phyloP scores from a whole-genome alignment of 495 filamentous ascomycete genomes.

The Aspergillus ellipticus region DNA sequence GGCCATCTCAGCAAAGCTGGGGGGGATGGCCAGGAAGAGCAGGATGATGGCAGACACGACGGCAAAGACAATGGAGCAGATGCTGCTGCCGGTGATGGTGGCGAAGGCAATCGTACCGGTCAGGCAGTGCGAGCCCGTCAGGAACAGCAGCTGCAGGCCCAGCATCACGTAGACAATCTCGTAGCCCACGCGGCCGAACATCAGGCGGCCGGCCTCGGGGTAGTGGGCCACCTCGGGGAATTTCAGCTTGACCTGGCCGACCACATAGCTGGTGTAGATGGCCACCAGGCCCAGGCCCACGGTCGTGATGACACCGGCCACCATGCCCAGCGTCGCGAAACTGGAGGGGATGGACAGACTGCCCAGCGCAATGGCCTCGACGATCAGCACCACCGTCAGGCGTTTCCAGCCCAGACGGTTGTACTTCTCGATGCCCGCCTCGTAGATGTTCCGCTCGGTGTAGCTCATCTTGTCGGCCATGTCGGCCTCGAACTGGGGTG shows the following conservation, averaged over 20 bases:
- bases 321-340: conserved; percentile 61
- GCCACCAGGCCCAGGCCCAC: conserved; percentile 57
- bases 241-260: conserved; percentile 65
- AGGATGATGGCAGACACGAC: conserved; percentile 58
- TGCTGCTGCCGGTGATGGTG: conserved; percentile 54
- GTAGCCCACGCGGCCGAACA: conserved; percentile 57
- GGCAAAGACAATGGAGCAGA: conserved; percentile 61
- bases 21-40: conserved; percentile 57
- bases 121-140: conserved; percentile 66
- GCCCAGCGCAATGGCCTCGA: conserved; percentile 61
- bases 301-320: conserved; percentile 48
- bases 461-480: conserved; percentile 26
- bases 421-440: conserved; percentile 26
- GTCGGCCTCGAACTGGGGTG: conserved; percentile 24
- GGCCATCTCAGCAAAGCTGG: conserved; percentile 50
- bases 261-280: conserved; percentile 66
- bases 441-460: conserved; percentile 22
- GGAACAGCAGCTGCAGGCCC: conserved; percentile 59
- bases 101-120: conserved; percentile 67
- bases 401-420: conserved; percentile 37
- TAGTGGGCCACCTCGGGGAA: conserved; percentile 63
- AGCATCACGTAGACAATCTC: conserved; percentile 60
- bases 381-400: conserved; percentile 48
- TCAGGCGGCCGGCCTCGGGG: conserved; percentile 59
- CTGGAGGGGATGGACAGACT: conserved; percentile 54